Evolutionary conservation across 805 yeast genomes (phyloP).

Genomic region (Suhomyces xylopsoci): DNA sequence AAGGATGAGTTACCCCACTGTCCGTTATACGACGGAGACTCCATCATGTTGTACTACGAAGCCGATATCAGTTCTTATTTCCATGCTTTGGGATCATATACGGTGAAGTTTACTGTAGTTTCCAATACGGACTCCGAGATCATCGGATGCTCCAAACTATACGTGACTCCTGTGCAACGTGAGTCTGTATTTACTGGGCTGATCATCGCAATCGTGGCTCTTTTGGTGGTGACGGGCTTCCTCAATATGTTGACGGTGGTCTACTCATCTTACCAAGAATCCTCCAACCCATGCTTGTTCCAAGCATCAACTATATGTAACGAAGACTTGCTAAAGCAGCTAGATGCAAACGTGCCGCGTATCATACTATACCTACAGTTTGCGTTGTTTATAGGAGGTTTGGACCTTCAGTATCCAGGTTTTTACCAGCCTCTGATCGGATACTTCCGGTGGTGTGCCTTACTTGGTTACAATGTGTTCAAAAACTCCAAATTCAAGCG

Average conservation of each 20-base stretch:
- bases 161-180: slow-evolving; percentile 47
- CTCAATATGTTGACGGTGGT: slow-evolving; percentile 41
- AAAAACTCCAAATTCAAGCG: slow-evolving; percentile 7
- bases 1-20: slow-evolving; percentile 22
- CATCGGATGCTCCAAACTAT: slow-evolving; percentile 47
- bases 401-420: slow-evolving; percentile 59
- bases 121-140: slow-evolving; percentile 33
- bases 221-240: slow-evolving; percentile 39
- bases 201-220: slow-evolving; percentile 34
- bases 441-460: slow-evolving; percentile 52
- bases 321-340: slow-evolving; percentile 50
- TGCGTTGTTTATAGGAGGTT: slow-evolving; percentile 53
- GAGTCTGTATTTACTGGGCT: slow-evolving; percentile 31
- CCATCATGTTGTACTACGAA: slow-evolving; percentile 35
- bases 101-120: slow-evolving; percentile 39
- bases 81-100: slow-evolving; percentile 46
- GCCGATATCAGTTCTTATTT: slow-evolving; percentile 38
- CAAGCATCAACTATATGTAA: slow-evolving; percentile 59
- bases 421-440: slow-evolving; percentile 56
- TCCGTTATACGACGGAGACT: slow-evolving; percentile 37
- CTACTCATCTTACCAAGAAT: slow-evolving; percentile 57
- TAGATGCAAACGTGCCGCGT: slow-evolving; percentile 52
- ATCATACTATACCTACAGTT: slow-evolving; percentile 56
- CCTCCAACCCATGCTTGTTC: slow-evolving; percentile 50
- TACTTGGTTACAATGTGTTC: slow-evolving; percentile 36